A percentile compares a stretch with the other conserved stretches of the same genome.
phyloP scores from a whole-genome alignment of 2,329 filamentous ascomycete genomes.

The Biscogniauxia mediterranea region DNA sequence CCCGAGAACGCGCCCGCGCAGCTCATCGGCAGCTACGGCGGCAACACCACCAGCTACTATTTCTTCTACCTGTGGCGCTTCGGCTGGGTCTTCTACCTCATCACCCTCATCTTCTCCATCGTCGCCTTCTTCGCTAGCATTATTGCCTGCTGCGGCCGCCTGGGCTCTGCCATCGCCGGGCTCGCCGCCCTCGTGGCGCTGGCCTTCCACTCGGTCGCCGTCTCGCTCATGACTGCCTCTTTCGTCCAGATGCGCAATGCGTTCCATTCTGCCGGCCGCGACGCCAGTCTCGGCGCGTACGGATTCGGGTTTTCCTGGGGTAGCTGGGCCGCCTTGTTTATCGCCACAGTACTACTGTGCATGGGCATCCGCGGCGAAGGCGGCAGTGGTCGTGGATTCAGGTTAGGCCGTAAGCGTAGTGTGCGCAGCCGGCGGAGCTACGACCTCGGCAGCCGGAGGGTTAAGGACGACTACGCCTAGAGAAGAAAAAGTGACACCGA shows the following conservation, averaged over 20 bases:
- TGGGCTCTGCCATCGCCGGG: conserved; percentile 66
- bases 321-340: conserved; percentile 62
- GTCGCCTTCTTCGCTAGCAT: conserved; percentile 66
- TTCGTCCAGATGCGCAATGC: conserved; percentile 69
- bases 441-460: conserved; percentile 54
- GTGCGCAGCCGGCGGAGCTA: conserved; percentile 54
- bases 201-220: conserved; percentile 67
- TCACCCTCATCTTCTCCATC: conserved; percentile 76
- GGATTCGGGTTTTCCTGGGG: conserved; percentile 79
- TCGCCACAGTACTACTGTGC: conserved; percentile 68
- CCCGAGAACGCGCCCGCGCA: conserved; percentile 42
- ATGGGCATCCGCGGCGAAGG: conserved; percentile 53
- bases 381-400: conserved; percentile 40
- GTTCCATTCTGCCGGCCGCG: conserved; percentile 56
- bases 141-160: conserved; percentile 67
- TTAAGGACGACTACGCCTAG: conserved; percentile 70
- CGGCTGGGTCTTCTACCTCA: conserved; percentile 87
- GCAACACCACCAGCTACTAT: conserved; percentile 51
- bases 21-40: conserved; percentile 53
- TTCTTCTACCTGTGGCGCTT: conserved; percentile 90
- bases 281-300: conserved; percentile 62
- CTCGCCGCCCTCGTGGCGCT: conserved; percentile 58
- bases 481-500: not conserved
- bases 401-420: conserved; percentile 50
- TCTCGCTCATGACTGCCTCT: conserved; percentile 68